Conservation (phyloP, 768 basidiomycete genomes). For the Kwoniella sp. region DNA sequence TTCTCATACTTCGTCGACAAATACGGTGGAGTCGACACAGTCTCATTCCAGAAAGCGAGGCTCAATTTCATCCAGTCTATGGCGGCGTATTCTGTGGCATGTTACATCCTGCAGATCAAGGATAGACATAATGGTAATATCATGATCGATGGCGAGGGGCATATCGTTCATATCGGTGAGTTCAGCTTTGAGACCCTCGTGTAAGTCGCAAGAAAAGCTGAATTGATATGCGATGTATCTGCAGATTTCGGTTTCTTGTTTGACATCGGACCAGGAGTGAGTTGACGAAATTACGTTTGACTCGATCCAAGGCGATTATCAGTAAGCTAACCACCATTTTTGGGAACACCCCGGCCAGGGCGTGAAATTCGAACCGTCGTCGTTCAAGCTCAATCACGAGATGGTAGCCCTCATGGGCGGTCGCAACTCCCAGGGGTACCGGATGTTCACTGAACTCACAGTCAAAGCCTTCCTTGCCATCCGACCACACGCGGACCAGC, state of each 20-base stretch:
- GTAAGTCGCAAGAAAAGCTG: constrained; percentile 11
- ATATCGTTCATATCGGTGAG: constrained; percentile 92
- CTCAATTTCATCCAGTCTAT: constrained; percentile 97
- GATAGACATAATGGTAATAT: constrained; percentile 99
- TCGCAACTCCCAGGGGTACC: constrained; percentile 88
- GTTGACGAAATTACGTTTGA: constrained; percentile 39
- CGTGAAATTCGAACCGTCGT: constrained; percentile 96
- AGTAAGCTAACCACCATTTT: background rate
- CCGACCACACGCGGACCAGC: constrained; percentile 88
- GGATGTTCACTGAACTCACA: constrained; percentile 87
- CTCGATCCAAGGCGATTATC: background rate
- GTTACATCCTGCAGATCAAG: constrained; percentile 97
- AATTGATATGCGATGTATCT: background rate
- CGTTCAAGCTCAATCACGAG: constrained; percentile 98
- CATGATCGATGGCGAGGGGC: constrained; percentile 98
- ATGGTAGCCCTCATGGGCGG: constrained; percentile 99
- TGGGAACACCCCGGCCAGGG: constrained; percentile 57
- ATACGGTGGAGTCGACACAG: constrained; percentile 86
- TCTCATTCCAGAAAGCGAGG: constrained; percentile 87
- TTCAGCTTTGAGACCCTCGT: constrained; percentile 2
- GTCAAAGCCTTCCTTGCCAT: constrained; percentile 96
- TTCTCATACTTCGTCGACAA: constrained; percentile 90
- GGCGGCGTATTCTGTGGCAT: constrained; percentile 98
- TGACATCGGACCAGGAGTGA: constrained; percentile 91
- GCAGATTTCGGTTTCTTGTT: constrained; percentile 48